Evolutionary conservation across 1,139 yeast genomes (phyloP).

Genomic region (Hemisphaericaspora subhashii): DNA sequence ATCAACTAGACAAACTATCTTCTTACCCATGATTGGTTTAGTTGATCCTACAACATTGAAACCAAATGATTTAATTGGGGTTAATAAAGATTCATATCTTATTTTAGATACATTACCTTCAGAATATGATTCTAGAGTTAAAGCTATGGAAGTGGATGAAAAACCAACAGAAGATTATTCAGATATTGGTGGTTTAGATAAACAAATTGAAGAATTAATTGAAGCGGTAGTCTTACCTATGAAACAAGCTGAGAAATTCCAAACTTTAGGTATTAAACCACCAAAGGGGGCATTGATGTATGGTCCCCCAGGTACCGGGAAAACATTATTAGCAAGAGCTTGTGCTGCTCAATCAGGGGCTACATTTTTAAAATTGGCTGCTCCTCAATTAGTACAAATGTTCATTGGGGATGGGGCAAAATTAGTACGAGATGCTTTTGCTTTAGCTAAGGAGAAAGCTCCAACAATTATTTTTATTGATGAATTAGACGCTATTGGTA

Average conservation of each 20-base stretch:
- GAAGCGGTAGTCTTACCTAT: slow-evolving; percentile 98
- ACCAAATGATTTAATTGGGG: slow-evolving; percentile 97
- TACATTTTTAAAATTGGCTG: slow-evolving; percentile 94
- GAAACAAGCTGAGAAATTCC: slow-evolving; percentile 97
- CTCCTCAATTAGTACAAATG: slow-evolving; percentile 98
- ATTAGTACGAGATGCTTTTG: slow-evolving; percentile 96
- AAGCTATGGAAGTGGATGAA: slow-evolving; percentile 99
- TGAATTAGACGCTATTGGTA: slow-evolving; percentile 98
- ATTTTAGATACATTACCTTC: slow-evolving; percentile 94
- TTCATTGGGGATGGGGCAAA: slow-evolving; percentile 99
- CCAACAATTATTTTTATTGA: slow-evolving; percentile 97
- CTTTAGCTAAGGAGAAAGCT: slow-evolving; percentile 97
- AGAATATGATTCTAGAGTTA: slow-evolving; percentile 95
- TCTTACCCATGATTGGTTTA: slow-evolving; percentile 90
- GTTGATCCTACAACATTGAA: slow-evolving; percentile 86
- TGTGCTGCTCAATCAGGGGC: slow-evolving; percentile 99
- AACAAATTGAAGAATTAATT: slow-evolving; percentile 95
- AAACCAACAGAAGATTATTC: slow-evolving; percentile 96
- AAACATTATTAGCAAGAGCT: slow-evolving; percentile 93
- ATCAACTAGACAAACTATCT: slow-evolving; percentile 95
- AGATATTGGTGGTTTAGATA: slow-evolving; percentile 97
- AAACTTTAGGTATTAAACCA: slow-evolving; percentile 88
- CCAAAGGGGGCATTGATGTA: slow-evolving; percentile 99
- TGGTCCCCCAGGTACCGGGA: slow-evolving; percentile 99
- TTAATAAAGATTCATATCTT: slow-evolving; percentile 92